A percentile compares a stretch with the other conserved stretches of the same genome.
phyloP scores from a whole-genome alignment of 805 yeast species.

The Barnettozyma pratensis region DNA sequence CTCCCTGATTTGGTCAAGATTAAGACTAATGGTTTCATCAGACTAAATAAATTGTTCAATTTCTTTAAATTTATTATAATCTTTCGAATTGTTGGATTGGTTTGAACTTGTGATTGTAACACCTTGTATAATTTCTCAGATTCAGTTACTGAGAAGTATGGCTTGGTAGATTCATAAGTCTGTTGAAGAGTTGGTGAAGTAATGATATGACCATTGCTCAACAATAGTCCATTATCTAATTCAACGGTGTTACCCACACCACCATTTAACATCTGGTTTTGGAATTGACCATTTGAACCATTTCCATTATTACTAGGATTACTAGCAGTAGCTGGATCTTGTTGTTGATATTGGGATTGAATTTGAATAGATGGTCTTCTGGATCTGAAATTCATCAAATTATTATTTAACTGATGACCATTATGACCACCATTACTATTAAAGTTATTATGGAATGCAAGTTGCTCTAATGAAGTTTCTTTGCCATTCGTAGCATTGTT shows the following conservation, averaged over 20 bases:
- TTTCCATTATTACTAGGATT: background rate
- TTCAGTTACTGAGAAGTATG: slow-evolving; percentile 48
- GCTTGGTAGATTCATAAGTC: slow-evolving; percentile 42
- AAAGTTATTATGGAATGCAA: slow-evolving; percentile 10
- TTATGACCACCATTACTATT: background rate
- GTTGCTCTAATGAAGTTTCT: slow-evolving; percentile 11
- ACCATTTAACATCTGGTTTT: background rate
- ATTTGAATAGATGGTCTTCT: slow-evolving; percentile 23
- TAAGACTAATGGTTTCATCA: slow-evolving; percentile 32
- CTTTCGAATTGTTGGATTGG: slow-evolving; percentile 27
- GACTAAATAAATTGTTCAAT: slow-evolving; percentile 21
- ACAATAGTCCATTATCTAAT: slow-evolving; percentile 59
- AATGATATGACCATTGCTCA: slow-evolving; percentile 50
- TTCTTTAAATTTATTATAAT: slow-evolving; percentile 23
- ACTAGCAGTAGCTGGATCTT: background rate
- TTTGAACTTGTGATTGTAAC: slow-evolving; percentile 28
- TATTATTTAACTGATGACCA: slow-evolving; percentile 11
- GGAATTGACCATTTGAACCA: background rate
- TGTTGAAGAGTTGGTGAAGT: slow-evolving; percentile 53
- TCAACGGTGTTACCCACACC: slow-evolving; percentile 17
- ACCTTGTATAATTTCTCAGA: slow-evolving; percentile 35
- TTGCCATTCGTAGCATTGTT: slow-evolving; percentile 7
- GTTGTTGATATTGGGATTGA: slow-evolving; percentile 8
- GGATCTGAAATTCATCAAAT: slow-evolving; percentile 17
- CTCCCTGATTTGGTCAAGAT: slow-evolving; percentile 61